phyloP scores from a whole-genome alignment of 176 grass and related monocot species.

The Thalia dealbata region DNA sequence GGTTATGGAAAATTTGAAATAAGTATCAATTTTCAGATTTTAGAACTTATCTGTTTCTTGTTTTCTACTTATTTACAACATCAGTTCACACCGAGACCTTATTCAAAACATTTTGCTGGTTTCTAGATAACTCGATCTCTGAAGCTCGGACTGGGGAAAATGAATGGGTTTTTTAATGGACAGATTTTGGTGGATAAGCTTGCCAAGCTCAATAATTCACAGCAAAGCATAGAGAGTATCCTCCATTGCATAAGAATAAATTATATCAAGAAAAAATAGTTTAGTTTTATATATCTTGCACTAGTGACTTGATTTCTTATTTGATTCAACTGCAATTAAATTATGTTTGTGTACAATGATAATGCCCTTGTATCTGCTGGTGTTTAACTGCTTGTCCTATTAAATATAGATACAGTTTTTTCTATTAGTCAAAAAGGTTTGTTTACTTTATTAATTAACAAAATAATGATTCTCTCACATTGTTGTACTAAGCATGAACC shows the following conservation, averaged over 20 bases:
- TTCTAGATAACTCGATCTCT: slow-evolving; percentile 8
- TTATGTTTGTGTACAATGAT: neutral
- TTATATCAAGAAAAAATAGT: neutral
- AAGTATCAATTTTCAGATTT: neutral
- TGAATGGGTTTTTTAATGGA: slow-evolving; percentile 60
- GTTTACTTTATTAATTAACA: no score
- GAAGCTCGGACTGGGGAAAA: slow-evolving; percentile 21
- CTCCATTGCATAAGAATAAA: slow-evolving; percentile 23
- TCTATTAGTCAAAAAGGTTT: no score
- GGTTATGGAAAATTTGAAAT: no score
- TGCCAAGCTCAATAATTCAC: slow-evolving; percentile 69
- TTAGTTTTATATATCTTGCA: neutral
- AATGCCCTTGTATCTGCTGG: neutral
- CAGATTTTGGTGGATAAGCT: slow-evolving; percentile 87
- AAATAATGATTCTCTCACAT: no score
- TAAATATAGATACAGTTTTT: neutral
- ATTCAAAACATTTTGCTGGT: slow-evolving; percentile 24
- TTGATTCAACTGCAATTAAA: neutral
- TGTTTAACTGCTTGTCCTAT: neutral
- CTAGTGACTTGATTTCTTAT: neutral
- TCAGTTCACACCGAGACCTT: neutral
- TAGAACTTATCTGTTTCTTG: neutral
- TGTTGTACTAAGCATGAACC: no score
- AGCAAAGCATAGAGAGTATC: slow-evolving; percentile 99
- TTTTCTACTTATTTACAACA: neutral